phyloP scores from a whole-genome alignment of 352 stramenopile genomes.

The Phytophthora agathidicida region DNA sequence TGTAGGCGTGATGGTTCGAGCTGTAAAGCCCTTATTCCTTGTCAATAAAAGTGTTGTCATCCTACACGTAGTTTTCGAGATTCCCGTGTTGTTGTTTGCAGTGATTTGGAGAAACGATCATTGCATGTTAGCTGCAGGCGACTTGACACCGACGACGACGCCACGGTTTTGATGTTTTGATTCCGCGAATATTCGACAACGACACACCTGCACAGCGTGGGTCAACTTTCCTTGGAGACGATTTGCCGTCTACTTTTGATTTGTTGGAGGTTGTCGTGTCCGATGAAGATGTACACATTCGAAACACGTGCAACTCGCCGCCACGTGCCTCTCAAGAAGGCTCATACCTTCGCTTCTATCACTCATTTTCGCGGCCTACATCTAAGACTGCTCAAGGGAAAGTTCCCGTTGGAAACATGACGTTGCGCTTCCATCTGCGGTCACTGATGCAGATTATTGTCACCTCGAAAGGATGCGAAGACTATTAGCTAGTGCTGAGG shows the following conservation, averaged over 20 bases:
- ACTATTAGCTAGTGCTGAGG: too few species aligned
- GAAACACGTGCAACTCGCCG: slow-evolving; percentile 9
- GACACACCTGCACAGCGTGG: slow-evolving; percentile 15
- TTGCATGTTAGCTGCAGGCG: not conserved
- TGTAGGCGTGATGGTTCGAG: too few species aligned
- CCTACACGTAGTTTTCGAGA: not conserved
- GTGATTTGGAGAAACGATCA: not conserved
- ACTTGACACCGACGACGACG: not conserved
- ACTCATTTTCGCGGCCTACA: too few species aligned
- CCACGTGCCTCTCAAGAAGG: slow-evolving; percentile 22
- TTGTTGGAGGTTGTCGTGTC: slow-evolving; percentile 10
- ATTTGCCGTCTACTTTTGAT: not conserved
- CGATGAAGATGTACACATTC: slow-evolving; percentile 2
- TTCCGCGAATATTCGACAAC: slow-evolving; percentile 16
- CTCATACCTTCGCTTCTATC: slow-evolving; percentile 1
- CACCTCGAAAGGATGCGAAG: too few species aligned
- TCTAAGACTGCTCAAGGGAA: too few species aligned
- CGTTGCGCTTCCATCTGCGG: slow-evolving; percentile 3
- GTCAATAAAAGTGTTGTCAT: too few species aligned
- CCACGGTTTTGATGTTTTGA: not conserved
- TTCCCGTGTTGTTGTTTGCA: not conserved
- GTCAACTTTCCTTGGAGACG: slow-evolving; percentile 33
- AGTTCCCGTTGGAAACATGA: not conserved
- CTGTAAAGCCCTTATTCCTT: too few species aligned
- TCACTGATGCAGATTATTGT: slow-evolving; percentile 13